Base-by-base conservation (phyloP, 306 rosid genomes). In the Cicer arietinum region DNA sequence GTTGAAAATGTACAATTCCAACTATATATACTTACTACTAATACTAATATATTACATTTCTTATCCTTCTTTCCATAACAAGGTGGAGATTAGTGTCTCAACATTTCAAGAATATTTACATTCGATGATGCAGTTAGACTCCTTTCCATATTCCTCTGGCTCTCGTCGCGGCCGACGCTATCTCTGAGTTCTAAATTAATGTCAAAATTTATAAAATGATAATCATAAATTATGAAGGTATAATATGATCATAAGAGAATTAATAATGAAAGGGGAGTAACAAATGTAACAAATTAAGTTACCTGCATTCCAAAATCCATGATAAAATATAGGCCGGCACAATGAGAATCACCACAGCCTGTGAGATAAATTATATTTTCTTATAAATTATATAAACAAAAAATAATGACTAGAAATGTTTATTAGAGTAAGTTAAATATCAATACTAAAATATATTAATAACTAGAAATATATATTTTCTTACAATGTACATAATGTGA, bases 251-350 rank as follows among this genome's bases (percentile, higher is more conserved):
- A 37, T 30, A 18, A 17, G 25, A 22, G n/a, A 57, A 4, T 57
- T 12, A 5, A 20, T 57, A 8, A 12, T 18, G 7, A 68, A 57
- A 30, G 8, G 14, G n/a, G 25, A 6, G 7, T n/a, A 30, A 11
- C 11, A 42, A n/a, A 17, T 43, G 39, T 17, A n/a, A 35, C 10
- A n/a, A 2, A 51, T 73, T 30, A 30, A 60, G 69, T 81, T 54
- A 81, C 81, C 17, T 42, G 78, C 63, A 76, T 47, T 63, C 25
- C 2, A 53, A 18, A 70, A 76, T 2, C 75, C 85, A 71, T 1
- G 74, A n/a, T 8, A 76, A 0, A n/a, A 76, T 14, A 41, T 43
- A 64, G 2, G 71, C 2, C 1, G 71, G 78, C 7, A 7, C 57
- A 22, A 45, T 1, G 30, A 71, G 48, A 10, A 56, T 7, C 64